Conservation (phyloP, 169 alveolate species). For the Ichthyophthirius multifiliis region DNA sequence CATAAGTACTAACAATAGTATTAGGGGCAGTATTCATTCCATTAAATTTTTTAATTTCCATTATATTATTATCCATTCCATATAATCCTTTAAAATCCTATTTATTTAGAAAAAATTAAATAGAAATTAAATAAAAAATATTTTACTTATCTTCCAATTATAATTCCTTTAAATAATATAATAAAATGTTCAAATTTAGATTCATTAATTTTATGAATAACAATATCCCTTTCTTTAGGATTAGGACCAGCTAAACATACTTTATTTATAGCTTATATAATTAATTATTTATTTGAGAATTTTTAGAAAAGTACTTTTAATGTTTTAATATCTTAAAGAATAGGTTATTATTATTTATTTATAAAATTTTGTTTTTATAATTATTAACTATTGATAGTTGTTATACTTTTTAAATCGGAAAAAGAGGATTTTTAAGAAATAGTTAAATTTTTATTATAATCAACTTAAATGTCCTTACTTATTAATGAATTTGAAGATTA, state of each 20-base stretch:
- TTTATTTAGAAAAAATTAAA: background rate
- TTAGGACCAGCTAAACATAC: slow-evolving; percentile 4
- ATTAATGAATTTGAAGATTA: too few relatives aligned
- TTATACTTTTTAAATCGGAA: too few relatives aligned
- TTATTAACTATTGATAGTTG: too few relatives aligned
- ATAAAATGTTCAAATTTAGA: background rate
- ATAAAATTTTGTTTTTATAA: too few relatives aligned
- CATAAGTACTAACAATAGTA: background rate
- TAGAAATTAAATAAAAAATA: background rate
- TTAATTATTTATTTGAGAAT: background rate
- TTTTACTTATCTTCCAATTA: background rate
- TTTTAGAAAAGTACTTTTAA: background rate
- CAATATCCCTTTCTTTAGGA: background rate
- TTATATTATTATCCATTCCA: background rate
- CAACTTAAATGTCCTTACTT: too few relatives aligned
- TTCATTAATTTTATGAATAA: background rate
- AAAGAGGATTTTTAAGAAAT: too few relatives aligned
- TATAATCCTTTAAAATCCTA: slow-evolving; percentile 4
- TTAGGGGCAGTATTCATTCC: background rate
- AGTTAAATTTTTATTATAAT: too few relatives aligned
- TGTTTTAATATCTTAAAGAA: too few relatives aligned
- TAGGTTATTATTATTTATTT: too few relatives aligned
- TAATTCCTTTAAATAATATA: background rate
- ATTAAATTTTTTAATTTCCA: background rate
- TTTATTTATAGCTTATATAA: background rate